Conservation (phyloP, 1,284 basidiomycete species). For the Bondarzewia mesenterica region DNA sequence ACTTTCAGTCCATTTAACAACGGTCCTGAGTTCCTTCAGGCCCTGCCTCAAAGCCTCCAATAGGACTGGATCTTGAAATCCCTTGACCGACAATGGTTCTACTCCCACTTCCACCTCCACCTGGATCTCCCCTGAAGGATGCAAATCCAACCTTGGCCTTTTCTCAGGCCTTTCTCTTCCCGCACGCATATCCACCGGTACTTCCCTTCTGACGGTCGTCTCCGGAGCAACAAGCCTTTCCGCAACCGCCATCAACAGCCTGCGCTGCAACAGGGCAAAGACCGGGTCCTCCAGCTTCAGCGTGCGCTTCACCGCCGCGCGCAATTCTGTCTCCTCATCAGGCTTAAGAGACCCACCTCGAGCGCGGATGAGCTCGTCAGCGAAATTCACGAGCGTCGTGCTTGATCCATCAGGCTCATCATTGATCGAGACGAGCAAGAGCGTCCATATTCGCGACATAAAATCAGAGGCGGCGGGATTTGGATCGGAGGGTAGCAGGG, state of each 20-base stretch:
- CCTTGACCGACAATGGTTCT: slow-evolving; percentile 27
- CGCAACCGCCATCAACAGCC: slow-evolving; percentile 41
- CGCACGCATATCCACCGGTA: slow-evolving; percentile 25
- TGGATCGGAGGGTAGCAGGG: slow-evolving; percentile 35
- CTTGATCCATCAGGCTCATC: slow-evolving; percentile 27
- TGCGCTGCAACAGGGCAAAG: slow-evolving; percentile 50
- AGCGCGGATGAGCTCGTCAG: slow-evolving; percentile 58
- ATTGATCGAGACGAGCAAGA: slow-evolving; percentile 52
- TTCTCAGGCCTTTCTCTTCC: slow-evolving; percentile 14
- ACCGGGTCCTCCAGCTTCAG: slow-evolving; percentile 56
- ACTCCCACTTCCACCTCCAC: slow-evolving; percentile 10
- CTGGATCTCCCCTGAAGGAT: slow-evolving; percentile 17
- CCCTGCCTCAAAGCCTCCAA: slow-evolving; percentile 21
- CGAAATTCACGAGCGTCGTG: slow-evolving; percentile 57
- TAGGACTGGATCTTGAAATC: slow-evolving; percentile 39
- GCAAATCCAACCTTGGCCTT: slow-evolving; percentile 18
- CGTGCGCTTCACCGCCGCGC: slow-evolving; percentile 52
- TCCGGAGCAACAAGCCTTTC: slow-evolving; percentile 21
- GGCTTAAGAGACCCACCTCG: slow-evolving; percentile 17
- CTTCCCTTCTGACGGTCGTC: slow-evolving; percentile 1
- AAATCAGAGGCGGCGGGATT: slow-evolving; percentile 24
- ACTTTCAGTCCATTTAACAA: slow-evolving; percentile 32
- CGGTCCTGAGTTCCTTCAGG: slow-evolving; percentile 22
- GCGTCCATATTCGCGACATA: slow-evolving; percentile 52
- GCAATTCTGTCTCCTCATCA: slow-evolving; percentile 41